Conservation (phyloP, 345 rosid genomes). For the Passiflora organensis region DNA sequence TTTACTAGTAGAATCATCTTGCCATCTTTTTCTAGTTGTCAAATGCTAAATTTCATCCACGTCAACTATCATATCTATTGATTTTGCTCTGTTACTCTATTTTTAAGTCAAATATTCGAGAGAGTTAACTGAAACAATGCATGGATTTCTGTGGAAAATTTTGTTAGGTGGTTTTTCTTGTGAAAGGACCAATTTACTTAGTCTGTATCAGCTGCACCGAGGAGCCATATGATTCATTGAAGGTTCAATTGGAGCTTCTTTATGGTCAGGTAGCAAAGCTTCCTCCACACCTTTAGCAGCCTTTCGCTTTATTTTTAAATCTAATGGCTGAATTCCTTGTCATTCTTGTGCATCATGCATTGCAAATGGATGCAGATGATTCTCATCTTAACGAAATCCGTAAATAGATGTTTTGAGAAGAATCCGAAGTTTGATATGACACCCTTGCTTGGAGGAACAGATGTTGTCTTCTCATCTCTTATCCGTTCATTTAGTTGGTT, state of each 20-base stretch:
- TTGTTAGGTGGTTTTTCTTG: conserved; percentile 86
- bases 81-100: background rate
- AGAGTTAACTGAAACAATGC: background rate
- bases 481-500: conserved; percentile 95
- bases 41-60: background rate
- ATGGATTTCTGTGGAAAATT: background rate
- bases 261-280: conserved; percentile 78
- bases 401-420: conserved; percentile 95
- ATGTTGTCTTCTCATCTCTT: conserved; percentile 94
- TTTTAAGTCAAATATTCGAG: background rate
- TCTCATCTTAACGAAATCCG: conserved; percentile 85
- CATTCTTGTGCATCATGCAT: too few species aligned
- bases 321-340: too few species aligned
- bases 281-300: background rate
- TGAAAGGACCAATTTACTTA: conserved; percentile 94
- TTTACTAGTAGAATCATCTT: background rate
- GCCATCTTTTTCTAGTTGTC: background rate
- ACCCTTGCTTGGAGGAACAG: conserved; percentile 97
- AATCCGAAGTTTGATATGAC: conserved; percentile 98
- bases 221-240: conserved; percentile 83
- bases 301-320: background rate
- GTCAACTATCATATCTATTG: background rate
- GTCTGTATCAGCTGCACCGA: conserved; percentile 98
- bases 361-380: conserved; percentile 69
- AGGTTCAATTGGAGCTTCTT: conserved; percentile 85